These are phyloP conservation scores for Globisporangium barbulae DNA, from an alignment of 352 stramenopile genomes.

Conservation along the genomic window DNA sequence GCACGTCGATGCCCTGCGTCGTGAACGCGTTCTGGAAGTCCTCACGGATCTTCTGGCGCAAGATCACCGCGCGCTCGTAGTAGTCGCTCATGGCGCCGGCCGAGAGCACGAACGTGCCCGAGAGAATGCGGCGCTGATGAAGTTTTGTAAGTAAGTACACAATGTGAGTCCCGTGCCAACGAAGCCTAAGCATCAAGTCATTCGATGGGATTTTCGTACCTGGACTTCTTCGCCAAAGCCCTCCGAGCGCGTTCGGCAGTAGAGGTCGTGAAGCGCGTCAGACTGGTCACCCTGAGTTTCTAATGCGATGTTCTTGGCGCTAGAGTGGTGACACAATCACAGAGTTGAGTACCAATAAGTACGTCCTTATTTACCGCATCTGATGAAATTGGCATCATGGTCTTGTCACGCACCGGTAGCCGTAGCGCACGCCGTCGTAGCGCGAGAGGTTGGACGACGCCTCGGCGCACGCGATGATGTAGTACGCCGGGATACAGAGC, in stretches of 20 bases:
- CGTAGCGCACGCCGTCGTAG: conserved; percentile 96
- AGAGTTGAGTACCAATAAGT: not conserved
- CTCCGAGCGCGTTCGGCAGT: conserved; percentile 82
- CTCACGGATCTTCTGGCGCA: conserved; percentile 73
- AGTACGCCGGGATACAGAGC: conserved; percentile 94
- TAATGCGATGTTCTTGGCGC: conserved; percentile 48
- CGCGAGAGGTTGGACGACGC: conserved; percentile 97
- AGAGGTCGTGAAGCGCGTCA: conserved; percentile 81
- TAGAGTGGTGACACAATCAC: conserved; percentile 7
- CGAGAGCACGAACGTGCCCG: conserved; percentile 89
- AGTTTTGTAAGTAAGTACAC: not conserved
- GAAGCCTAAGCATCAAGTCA: not conserved
- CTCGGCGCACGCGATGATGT: conserved; percentile 97
- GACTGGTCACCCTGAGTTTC: conserved; percentile 60
- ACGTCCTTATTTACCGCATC: not conserved
- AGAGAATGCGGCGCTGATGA: conserved; percentile 80
- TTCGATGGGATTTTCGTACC: conserved; percentile 23
- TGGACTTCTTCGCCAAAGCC: conserved; percentile 92
- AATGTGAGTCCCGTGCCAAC: not conserved
- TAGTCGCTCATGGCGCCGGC: conserved; percentile 86
- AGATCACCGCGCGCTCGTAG: conserved; percentile 84
- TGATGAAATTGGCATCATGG: not conserved
- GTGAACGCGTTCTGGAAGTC: conserved; percentile 66
- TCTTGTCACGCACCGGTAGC: conserved; percentile 48
- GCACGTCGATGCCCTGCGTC: conserved; percentile 67